Base-by-base conservation (phyloP, 441 rosid species). In the Pelargonium myrrhifolium region DNA sequence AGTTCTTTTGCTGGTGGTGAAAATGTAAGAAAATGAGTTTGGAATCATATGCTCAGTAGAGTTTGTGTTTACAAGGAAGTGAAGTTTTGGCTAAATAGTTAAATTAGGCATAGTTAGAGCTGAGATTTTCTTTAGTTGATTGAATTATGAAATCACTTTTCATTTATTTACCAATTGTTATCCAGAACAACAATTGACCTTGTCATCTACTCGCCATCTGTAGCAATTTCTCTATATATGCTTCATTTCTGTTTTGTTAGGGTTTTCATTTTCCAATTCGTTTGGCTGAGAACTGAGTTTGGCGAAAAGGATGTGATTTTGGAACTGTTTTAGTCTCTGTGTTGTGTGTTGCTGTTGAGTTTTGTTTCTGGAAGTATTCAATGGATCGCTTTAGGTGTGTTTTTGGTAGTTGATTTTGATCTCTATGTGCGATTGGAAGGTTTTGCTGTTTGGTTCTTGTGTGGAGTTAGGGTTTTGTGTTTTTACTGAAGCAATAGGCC, bases 171-270 rank as follows among this genome's bases (percentile, higher is more conserved):
- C 37, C 37, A 31, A 5, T 31, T 31, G 37, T 31, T 31, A 0
- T 31, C 6, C 37, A 31, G 37, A 31, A 31, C 7, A 31, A 31
- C 37, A 31, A 31, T 31, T 6, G 37, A 31, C 37, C 37, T 31
- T 31, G 37, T 4, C 7, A 31, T 31, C 37, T 31, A 6, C 37
- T 31, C 37, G 1, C 37, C 37, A 5, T 31, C 37, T 7, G 6
- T 4, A 31, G 1, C 37, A 31, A 31, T 31, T 7, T 31, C 37
- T 42, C 65, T 65, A 26, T 65, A 74, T 62, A 20, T 53, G 68
- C 71, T 42, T 69, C 37, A 10, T 56, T 9, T 49, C 64, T 58
- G 40, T 20, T 59, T 75, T 17, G 35, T 31, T 83, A 71, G 79
- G 73, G 75, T 75, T 65, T 49, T 49, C 4, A 15, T 49, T 49